phyloP scores from a whole-genome alignment of 768 basidiomycete genomes.

The Tylopilus balloui region DNA sequence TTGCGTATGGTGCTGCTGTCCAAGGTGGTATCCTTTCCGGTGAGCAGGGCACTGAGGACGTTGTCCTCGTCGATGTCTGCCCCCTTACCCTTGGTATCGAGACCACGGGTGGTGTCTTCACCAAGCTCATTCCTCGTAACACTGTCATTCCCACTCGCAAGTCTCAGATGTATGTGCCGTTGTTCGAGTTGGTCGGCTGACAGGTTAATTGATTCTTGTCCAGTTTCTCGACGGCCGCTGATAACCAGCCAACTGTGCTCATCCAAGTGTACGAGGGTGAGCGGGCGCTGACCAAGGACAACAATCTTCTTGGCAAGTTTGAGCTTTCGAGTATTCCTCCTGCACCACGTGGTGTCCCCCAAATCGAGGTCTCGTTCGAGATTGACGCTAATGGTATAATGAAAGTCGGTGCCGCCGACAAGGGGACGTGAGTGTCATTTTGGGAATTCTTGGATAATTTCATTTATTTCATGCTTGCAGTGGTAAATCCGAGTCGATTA shows the following conservation, averaged over 20 bases:
- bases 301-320: conserved; percentile 96
- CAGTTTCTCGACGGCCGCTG: conserved; percentile 77
- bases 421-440: conserved; percentile 69
- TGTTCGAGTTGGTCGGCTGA: background rate
- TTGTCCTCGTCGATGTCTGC: conserved; percentile 95
- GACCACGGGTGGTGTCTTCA: conserved; percentile 97
- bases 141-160: conserved; percentile 98
- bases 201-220: background rate
- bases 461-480: conserved; percentile 28
- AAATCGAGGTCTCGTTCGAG: conserved; percentile 96
- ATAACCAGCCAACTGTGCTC: conserved; percentile 91
- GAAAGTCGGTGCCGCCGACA: conserved; percentile 89
- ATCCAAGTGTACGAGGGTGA: conserved; percentile 99
- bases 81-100: conserved; percentile 98
- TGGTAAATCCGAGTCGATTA: conserved; percentile 85
- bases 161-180: conserved; percentile 68
- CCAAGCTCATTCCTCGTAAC: conserved; percentile 95
- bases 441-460: background rate
- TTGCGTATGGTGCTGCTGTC: conserved; percentile 97
- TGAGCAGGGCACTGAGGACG: conserved; percentile 82
- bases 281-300: conserved; percentile 96
- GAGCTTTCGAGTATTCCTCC: conserved; percentile 91
- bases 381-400: conserved; percentile 95
- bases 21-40: conserved; percentile 98
- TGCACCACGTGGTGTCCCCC: conserved; percentile 93